phyloP scores from a whole-genome alignment of 2,329 filamentous ascomycete species.

The Torrubiella hemipterigena region DNA sequence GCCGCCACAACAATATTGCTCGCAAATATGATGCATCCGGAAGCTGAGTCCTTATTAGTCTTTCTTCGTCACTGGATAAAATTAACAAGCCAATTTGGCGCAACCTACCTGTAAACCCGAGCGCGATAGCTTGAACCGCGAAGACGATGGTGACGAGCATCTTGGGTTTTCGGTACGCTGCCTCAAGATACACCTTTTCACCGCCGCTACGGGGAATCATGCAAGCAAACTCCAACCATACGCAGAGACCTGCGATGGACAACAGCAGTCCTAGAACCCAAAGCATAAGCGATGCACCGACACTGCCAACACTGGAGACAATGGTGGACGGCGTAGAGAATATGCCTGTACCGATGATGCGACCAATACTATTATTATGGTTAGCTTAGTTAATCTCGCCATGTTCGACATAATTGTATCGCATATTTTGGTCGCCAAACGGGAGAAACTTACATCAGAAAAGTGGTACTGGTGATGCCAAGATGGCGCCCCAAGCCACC shows the following conservation, averaged over 20 bases:
- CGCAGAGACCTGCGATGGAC: constrained; percentile 1
- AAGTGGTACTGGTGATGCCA: constrained; percentile 11
- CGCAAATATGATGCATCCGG: constrained; percentile 9
- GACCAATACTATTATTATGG: constrained; percentile 7
- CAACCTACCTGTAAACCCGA: constrained; percentile 8
- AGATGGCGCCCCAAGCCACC: constrained; percentile 11
- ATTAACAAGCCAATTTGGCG: not conserved
- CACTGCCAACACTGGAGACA: constrained; percentile 9
- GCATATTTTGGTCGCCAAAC: not conserved
- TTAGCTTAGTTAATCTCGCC: not conserved
- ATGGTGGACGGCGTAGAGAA: constrained; percentile 12
- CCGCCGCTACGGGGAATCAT: constrained; percentile 10
- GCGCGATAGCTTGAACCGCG: constrained; percentile 9
- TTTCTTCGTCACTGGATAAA: no score
- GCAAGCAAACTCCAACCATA: constrained; percentile 10
- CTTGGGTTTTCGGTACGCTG: constrained; percentile 8
- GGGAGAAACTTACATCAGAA: constrained; percentile 8
- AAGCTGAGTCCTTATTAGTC: constrained; percentile 2
- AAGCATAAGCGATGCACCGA: constrained; percentile 10
- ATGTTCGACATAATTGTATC: no score
- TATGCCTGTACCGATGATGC: constrained; percentile 12
- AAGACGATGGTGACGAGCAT: constrained; percentile 9
- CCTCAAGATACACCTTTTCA: constrained; percentile 10
- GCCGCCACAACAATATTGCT: constrained; percentile 8
- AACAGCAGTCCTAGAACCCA: constrained; percentile 11